A percentile compares a stretch with the other conserved stretches of the same genome.
Evolutionary conservation across 495 filamentous ascomycete species (phyloP).

Genomic region (Xylaria venustula): DNA sequence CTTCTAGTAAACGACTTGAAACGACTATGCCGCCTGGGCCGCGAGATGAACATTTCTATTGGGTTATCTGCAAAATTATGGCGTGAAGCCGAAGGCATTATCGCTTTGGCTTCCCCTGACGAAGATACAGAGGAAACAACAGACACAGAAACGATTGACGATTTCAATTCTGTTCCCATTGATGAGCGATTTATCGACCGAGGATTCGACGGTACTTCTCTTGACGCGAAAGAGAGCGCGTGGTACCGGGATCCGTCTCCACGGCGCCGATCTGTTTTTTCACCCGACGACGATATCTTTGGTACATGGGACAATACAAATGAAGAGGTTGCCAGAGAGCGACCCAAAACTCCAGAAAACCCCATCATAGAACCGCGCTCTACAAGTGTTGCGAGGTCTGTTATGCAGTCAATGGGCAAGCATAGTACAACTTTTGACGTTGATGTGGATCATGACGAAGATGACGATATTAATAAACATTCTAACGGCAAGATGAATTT

Average conservation of each 20-base stretch:
- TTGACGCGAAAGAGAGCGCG: constrained; percentile 39
- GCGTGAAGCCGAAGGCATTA: constrained; percentile 86
- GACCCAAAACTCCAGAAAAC: constrained; percentile 41
- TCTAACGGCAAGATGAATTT: constrained; percentile 80
- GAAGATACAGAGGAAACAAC: constrained; percentile 59
- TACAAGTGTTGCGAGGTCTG: constrained; percentile 66
- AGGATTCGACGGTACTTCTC: constrained; percentile 41
- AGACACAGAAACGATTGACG: constrained; percentile 28
- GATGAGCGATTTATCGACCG: constrained; percentile 63
- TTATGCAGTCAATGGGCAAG: constrained; percentile 81
- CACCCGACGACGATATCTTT: constrained; percentile 65
- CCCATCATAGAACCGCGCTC: constrained; percentile 26
- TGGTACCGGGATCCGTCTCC: constrained; percentile 16
- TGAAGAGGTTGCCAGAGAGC: constrained; percentile 24
- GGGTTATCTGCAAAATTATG: constrained; percentile 66
- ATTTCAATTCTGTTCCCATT: constrained; percentile 27
- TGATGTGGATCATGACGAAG: constrained; percentile 14
- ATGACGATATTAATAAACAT: constrained; percentile 37
- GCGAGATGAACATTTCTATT: constrained; percentile 61
- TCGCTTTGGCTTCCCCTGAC: constrained; percentile 79
- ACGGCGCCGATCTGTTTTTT: constrained; percentile 57
- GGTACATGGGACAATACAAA: constrained; percentile 43
- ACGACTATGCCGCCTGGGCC: constrained; percentile 74
- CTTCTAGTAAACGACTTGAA: constrained; percentile 64
- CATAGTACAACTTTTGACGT: constrained; percentile 46